Evolutionary conservation across 2,329 filamentous ascomycete species (phyloP), one percentile per base, ranked within the genome.

Genomic region (Parascedosporium putredinis): DNA sequence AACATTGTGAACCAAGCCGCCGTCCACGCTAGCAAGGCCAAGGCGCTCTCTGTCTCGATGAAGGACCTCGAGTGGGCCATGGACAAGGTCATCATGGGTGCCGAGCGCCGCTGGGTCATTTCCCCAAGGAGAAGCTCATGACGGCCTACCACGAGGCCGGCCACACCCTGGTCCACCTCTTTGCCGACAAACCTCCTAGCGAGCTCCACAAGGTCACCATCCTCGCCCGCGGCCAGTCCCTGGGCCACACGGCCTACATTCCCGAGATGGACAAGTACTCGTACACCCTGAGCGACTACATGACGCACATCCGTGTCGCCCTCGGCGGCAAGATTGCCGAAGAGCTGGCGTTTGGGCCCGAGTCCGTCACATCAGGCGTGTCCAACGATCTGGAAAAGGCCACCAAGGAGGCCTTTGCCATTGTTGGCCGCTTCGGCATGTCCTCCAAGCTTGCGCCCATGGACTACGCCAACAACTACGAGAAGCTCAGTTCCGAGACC

Each of bases 191-290:
- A 55, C 81, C 85, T 51, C 79, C 84, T 48, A 83, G 77, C 55
- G 86, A 85, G 27, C 75, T 98, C 2, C 96, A 98, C 76, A 98
- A 98, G 70, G 90, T 95, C 46, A 98, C 93, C 1, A 94, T 98
- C 58, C 84, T 98, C 59, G 90, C 93, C 49, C 84, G 94, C 59
- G 93, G 93, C 9, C 82, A 83, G 59, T 80, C 86, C 22, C 75
- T 97, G 6, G 93, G 93, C 53, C 80, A 95, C 55, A 98, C 93
- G 0, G 86, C 86, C 55, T 85, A 84, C 65, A 74, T 98, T 22
- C 90, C 90, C 0, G 85, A 93, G 62, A 89, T 95, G 74, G 90
- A 96, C 69, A 89, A 90, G 66, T 89, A 95, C 60, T 93, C 88
- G 10, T 81, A 82, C 66, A 86, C 86, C n/a, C 88, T 89, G 58